Evolutionary conservation across 2,329 filamentous ascomycete genomes (phyloP).

Genomic region (Colletotrichum sp.): DNA sequence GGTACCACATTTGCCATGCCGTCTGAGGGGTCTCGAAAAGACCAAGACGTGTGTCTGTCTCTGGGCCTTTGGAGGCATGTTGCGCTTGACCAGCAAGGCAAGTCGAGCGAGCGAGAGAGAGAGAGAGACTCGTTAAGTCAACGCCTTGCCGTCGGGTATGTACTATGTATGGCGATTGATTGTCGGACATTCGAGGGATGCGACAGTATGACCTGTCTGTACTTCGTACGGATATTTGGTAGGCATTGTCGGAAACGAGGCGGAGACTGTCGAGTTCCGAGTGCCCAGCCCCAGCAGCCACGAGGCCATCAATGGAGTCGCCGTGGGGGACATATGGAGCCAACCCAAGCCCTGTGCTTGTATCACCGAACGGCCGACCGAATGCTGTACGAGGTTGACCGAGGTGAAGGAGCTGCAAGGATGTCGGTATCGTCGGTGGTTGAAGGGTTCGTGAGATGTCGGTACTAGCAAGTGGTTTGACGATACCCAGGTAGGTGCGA

Average conservation of each 20-base stretch:
- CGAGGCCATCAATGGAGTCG: constrained; percentile 6
- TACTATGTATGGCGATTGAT: neutral
- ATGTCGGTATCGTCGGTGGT: neutral
- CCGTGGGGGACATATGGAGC: neutral
- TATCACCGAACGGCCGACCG: neutral
- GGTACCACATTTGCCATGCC: neutral
- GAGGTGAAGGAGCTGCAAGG: neutral
- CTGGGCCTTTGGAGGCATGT: neutral
- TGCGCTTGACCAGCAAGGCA: neutral
- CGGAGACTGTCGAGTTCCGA: neutral
- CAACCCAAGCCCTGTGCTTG: neutral
- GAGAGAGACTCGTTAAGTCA: neutral
- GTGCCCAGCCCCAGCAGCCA: constrained; percentile 9
- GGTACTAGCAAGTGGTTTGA: neutral
- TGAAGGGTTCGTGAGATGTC: neutral
- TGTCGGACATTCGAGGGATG: neutral
- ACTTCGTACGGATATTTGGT: neutral
- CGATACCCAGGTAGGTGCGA: neutral
- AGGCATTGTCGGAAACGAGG: neutral
- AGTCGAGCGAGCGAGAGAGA: neutral
- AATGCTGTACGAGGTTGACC: neutral
- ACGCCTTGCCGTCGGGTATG: neutral
- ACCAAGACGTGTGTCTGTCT: neutral
- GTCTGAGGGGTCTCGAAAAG: neutral
- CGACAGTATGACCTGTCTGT: neutral